Conservation (phyloP, 208 protist genomes). For the Novymonas esmeraldas region DNA sequence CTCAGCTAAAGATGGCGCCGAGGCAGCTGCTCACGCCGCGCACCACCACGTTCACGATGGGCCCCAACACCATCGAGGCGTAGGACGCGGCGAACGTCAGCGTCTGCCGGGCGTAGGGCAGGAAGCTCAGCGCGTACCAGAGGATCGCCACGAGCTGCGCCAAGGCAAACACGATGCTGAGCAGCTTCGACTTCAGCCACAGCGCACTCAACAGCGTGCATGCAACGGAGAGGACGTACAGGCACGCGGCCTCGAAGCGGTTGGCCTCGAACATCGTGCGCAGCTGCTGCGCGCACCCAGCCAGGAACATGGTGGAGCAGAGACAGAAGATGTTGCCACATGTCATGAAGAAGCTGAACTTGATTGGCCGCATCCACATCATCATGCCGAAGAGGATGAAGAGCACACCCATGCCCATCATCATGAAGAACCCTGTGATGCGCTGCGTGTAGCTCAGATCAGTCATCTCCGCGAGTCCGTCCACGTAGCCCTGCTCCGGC, state of each 20-base stretch:
- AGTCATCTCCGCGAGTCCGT: constrained; percentile 66
- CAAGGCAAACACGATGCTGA: constrained; percentile 63
- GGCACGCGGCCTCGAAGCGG: constrained; percentile 64
- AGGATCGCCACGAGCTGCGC: constrained; percentile 68
- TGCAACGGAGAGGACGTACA: constrained; percentile 72
- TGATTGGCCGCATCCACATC: constrained; percentile 75
- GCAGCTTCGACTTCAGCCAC: constrained; percentile 55
- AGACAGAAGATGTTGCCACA: constrained; percentile 87
- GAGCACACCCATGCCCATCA: constrained; percentile 83
- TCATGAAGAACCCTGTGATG: constrained; percentile 81
- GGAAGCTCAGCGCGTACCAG: constrained; percentile 92
- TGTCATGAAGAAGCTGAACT: constrained; percentile 93
- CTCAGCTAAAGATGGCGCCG: constrained; percentile 12
- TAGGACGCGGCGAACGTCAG: constrained; percentile 40
- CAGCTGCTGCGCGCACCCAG: constrained; percentile 76
- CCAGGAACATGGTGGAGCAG: constrained; percentile 88
- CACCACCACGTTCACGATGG: constrained; percentile 33
- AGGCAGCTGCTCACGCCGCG: constrained; percentile 34
- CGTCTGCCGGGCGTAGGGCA: constrained; percentile 83
- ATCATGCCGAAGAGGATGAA: constrained; percentile 71
- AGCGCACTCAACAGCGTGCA: constrained; percentile 78
- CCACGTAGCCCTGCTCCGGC: constrained; percentile 45
- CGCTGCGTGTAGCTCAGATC: constrained; percentile 83
- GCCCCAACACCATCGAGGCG: constrained; percentile 24
- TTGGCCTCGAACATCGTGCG: constrained; percentile 80